These are phyloP conservation scores for Trametes coccinea DNA, from an alignment of 768 basidiomycete genomes.

Conservation along the genomic window DNA sequence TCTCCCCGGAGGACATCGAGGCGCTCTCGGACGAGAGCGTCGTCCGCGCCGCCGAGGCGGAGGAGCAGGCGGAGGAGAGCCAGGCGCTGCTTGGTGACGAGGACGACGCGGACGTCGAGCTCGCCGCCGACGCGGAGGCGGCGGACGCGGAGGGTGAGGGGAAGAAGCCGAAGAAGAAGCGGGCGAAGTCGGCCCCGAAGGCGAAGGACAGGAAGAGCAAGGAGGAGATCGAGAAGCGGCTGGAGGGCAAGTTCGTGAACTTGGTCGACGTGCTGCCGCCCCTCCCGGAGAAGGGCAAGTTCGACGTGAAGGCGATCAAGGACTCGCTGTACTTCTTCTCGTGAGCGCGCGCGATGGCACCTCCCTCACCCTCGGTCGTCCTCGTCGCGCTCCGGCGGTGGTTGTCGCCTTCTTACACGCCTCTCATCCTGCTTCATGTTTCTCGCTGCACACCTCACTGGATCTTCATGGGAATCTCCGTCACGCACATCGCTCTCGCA, in stretches of 20 bases:
- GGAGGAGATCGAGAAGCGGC: conserved; percentile 16
- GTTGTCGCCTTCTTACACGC: background rate
- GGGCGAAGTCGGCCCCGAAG: conserved; percentile 5
- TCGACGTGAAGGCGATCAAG: conserved; percentile 82
- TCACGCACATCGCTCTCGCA: conserved; percentile 1
- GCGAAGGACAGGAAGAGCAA: conserved; percentile 14
- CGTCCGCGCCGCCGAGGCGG: conserved; percentile 20
- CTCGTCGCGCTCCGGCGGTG: background rate
- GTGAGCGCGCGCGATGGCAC: conserved; percentile 36
- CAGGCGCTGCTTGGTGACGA: conserved; percentile 31
- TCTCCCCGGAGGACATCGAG: background rate
- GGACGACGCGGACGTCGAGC: conserved; percentile 26
- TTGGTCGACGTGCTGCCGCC: conserved; percentile 77
- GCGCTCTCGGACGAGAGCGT: conserved; percentile 31
- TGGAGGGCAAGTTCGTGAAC: conserved; percentile 61
- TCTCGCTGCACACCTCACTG: background rate
- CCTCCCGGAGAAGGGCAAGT: conserved; percentile 80
- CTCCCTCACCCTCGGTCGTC: background rate
- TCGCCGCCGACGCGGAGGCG: conserved; percentile 18
- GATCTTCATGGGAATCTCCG: conserved; percentile 11
- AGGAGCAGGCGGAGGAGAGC: conserved; percentile 17
- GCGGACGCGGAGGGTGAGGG: conserved; percentile 1
- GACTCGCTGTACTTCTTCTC: conserved; percentile 93
- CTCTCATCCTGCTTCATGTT: background rate
- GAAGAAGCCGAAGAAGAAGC: conserved; percentile 26